Base-by-base conservation (phyloP, 192 early-diverging fungal species). In the Entrophospora sp. region DNA sequence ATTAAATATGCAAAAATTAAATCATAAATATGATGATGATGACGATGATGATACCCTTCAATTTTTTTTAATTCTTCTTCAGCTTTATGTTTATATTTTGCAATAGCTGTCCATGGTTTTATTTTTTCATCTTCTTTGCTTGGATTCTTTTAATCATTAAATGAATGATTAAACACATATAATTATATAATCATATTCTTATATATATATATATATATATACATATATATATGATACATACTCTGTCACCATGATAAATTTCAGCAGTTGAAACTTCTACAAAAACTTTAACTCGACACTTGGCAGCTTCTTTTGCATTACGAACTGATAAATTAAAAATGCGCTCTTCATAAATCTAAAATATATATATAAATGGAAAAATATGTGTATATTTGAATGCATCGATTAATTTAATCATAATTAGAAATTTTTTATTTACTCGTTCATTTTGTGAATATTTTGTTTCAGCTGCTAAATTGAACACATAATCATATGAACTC, bases 391-490 rank as follows among this genome's bases (percentile, higher is more conserved):
- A 25, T 22, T 16, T 66, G 35, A 40, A 52, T 66, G 32, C 27
- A 53, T 40, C 38, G 38, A 14, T 40, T 40, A 40, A 40, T 40
- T 48, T 48, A 20, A 48, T 48, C 20, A 48, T n/a, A 48, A 48
- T n/a, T 5, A 49, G 16, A 62, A 49, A 14, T 51, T 22, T 12
- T 25, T 10, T 58, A 56, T 69, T 77, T 69, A 91, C 92, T 61
- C 85, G 85, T 14, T 87, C 79, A 0, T 86, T 73, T 70, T 92
- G 93, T 0, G 90, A 91, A 77, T 94, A 97, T 69, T 95, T 96
- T 53, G 86, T 91, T 72, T 97, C 95, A 18, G 86, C 86, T n/a
- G 93, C 95, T 69, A 91, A 82, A 75, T 98, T 94, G 77, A 97
- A 84, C 12, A 98, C 95, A 69, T 88, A 92, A 77, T 98, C 95